Evolutionary conservation across 441 rosid genomes (phyloP).

Genomic region (Aquilaria agallochum): DNA sequence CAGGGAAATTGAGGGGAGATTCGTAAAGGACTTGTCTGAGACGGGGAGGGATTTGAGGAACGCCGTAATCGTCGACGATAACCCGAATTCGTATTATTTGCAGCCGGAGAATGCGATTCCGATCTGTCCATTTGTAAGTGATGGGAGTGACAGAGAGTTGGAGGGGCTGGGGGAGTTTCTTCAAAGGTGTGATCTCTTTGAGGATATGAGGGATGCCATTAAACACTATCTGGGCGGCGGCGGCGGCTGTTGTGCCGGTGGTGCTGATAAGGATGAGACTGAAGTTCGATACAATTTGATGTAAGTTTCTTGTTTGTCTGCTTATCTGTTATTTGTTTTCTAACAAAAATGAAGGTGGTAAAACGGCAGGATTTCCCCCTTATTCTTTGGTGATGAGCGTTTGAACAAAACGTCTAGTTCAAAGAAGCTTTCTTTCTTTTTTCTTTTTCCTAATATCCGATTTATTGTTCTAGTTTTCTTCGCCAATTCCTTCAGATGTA

Average conservation of each 20-base stretch:
- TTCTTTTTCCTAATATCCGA: too few species aligned
- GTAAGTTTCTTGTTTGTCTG: background rate
- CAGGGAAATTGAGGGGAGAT: conserved; percentile 53
- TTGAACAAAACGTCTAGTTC: conserved; percentile 25
- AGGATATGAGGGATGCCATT: conserved; percentile 74
- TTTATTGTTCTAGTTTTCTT: too few species aligned
- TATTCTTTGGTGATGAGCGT: conserved; percentile 1
- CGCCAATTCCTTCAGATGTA: too few species aligned
- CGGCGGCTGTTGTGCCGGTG: background rate
- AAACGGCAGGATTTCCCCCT: background rate
- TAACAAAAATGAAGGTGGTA: too few species aligned
- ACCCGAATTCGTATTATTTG: conserved; percentile 62
- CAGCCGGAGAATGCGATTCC: conserved; percentile 88
- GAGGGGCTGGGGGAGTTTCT: conserved; percentile 51
- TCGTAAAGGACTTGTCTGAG: conserved; percentile 62
- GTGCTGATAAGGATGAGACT: background rate
- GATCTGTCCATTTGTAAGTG: conserved; percentile 52
- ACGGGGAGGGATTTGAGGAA: conserved; percentile 57
- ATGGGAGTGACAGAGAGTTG: conserved; percentile 51
- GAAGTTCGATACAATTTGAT: background rate
- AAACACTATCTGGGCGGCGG: conserved; percentile 30
- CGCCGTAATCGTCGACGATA: conserved; percentile 75
- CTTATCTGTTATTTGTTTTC: too few species aligned
- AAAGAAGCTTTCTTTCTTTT: background rate
- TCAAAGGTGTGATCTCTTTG: conserved; percentile 39